Percentiles rank a stretch among this genome's conserved stretches.
Conservation (phyloP, 148 eudicot genomes). For the Chenopodium berlandieri region DNA sequence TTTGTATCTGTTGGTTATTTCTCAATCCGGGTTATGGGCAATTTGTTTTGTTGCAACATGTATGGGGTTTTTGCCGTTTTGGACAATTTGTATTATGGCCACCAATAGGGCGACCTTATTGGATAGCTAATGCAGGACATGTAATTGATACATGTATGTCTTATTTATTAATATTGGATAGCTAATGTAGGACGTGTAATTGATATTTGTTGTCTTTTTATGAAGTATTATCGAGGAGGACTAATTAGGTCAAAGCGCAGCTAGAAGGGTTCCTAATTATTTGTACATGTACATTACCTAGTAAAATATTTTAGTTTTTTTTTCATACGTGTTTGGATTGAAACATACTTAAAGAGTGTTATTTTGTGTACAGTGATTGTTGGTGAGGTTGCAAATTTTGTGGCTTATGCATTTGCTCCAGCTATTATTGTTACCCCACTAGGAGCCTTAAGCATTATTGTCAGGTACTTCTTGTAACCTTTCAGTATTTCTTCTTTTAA, state of each 20-base stretch:
- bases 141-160: no score
- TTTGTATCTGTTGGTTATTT: background rate
- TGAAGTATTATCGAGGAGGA: background rate
- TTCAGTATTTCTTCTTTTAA: no score
- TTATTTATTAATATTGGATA: no score
- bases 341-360: background rate
- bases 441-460: constrained; percentile 72
- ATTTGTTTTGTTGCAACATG: background rate
- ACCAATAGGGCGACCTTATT: no score
- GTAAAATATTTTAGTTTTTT: no score
- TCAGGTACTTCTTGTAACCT: constrained; percentile 39
- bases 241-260: background rate
- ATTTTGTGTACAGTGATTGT: constrained; percentile 43
- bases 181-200: no score
- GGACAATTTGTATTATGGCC: background rate
- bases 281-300: no score
- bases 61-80: background rate
- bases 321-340: background rate
- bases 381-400: constrained; percentile 74
- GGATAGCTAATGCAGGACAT: background rate
- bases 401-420: constrained; percentile 83
- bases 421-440: constrained; percentile 76
- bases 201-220: background rate
- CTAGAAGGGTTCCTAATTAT: no score
- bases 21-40: background rate